A percentile compares a stretch with the other conserved stretches of the same genome.
Conservation (phyloP, 805 yeast species). For the Candida khao-thaluensis region DNA sequence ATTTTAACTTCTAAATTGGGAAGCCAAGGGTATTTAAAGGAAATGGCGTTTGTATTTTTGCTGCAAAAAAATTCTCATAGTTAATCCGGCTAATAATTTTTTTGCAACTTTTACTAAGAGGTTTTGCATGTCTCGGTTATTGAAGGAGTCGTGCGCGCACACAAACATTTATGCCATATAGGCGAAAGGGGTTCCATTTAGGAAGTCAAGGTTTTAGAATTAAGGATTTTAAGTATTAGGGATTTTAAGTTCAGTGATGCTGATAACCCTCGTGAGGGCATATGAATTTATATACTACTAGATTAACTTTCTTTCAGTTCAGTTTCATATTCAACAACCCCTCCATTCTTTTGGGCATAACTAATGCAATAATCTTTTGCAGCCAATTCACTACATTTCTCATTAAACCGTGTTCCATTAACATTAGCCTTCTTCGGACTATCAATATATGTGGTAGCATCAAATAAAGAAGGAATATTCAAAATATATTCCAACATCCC, state of each 20-base stretch:
- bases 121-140: slow-evolving; percentile 2
- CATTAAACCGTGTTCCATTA: slow-evolving; percentile 10
- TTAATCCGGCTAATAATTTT: slow-evolving; percentile 1
- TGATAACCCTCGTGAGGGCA: too few species aligned
- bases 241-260: too few species aligned
- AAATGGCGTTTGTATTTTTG: neutral
- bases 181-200: too few species aligned
- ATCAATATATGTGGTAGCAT: slow-evolving; percentile 9
- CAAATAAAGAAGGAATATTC: slow-evolving; percentile 14
- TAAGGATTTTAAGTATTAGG: too few species aligned
- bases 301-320: too few species aligned
- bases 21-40: neutral
- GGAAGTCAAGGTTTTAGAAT: too few species aligned
- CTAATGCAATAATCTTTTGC: slow-evolving; percentile 18
- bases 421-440: slow-evolving; percentile 1
- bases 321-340: slow-evolving; percentile 13
- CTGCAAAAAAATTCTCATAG: slow-evolving; percentile 6
- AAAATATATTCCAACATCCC: slow-evolving; percentile 19
- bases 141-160: too few species aligned
- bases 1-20: too few species aligned
- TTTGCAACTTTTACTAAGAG: slow-evolving; percentile 3
- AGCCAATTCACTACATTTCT: slow-evolving; percentile 18
- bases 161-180: too few species aligned
- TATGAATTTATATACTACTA: too few species aligned
- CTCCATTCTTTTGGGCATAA: slow-evolving; percentile 12